Conservation (phyloP, 2,329 filamentous ascomycete genomes). For the Stachybotrys elegans region DNA sequence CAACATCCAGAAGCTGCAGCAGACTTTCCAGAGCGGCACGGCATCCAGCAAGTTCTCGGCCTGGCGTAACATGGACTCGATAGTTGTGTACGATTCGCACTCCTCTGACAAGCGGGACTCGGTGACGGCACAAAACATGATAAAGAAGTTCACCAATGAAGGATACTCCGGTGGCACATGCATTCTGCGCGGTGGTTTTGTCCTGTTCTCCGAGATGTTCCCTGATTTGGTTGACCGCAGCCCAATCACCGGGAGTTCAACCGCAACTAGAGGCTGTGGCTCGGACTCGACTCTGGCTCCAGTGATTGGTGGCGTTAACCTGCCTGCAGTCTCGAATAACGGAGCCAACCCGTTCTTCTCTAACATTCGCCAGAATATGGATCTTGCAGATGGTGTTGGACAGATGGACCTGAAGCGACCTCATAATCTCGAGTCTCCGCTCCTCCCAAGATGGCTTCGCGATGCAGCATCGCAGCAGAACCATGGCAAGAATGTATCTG, state of each 20-base stretch:
- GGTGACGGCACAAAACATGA: constrained; percentile 72
- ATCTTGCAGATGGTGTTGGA: constrained; percentile 87
- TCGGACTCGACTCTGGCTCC: constrained; percentile 47
- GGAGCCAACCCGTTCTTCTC: constrained; percentile 85
- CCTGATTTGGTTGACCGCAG: constrained; percentile 58
- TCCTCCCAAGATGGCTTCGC: constrained; percentile 73
- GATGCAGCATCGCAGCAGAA: constrained; percentile 62
- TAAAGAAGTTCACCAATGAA: constrained; percentile 88
- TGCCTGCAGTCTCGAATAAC: constrained; percentile 61
- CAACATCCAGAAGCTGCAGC: constrained; percentile 79
- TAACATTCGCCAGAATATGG: constrained; percentile 96
- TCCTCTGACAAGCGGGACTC: constrained; percentile 79
- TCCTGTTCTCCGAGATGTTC: constrained; percentile 63
- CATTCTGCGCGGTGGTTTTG: constrained; percentile 79
- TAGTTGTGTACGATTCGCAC: constrained; percentile 81
- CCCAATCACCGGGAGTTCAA: constrained; percentile 28
- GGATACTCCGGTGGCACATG: constrained; percentile 70
- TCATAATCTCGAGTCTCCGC: constrained; percentile 36
- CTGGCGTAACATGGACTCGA: constrained; percentile 70
- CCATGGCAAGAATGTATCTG: constrained; percentile 73
- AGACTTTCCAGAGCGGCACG: constrained; percentile 71
- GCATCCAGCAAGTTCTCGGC: constrained; percentile 68
- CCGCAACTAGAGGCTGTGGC: constrained; percentile 43
- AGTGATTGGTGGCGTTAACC: constrained; percentile 82
- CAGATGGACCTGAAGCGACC: constrained; percentile 60